Base-by-base conservation (phyloP, 2,329 filamentous ascomycete species). In the Fusarium sp. region DNA sequence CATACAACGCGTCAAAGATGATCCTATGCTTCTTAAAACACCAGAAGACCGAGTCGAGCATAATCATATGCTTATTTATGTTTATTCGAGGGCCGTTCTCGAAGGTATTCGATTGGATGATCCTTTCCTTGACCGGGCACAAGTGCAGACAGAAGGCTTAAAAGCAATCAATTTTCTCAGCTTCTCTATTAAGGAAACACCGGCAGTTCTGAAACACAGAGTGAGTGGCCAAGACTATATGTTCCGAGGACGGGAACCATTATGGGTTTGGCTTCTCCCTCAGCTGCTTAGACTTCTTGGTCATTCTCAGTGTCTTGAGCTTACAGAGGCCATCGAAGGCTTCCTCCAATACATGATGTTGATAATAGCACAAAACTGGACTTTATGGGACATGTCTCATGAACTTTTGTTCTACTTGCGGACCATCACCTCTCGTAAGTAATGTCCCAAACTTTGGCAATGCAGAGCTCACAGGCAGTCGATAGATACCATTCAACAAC, bases 41-140 rank as follows among this genome's bases (percentile, higher is more conserved):
- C 74, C 83, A 3, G 87, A 90, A 65, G 88, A 91, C 42, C 89
- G 91, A 68, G 80, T 91, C 42, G 86, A 90, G 49, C 90, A 96
- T 76, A 95, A 96, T 71, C 91, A 94, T 72, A 91, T 94, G 79
- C 86, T 97, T 48, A 90, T 97, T 51, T 94, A 92, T 74, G 91
- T 97, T 65, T 91, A 96, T 71, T 85, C 91, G 48, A 90, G 92
- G 74, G 91, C 93, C 58, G 91, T 93, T 21, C 82, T 97, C 14
- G 91, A 94, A 69, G 85, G 84, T 42, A 83, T 92, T 45, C 84
- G 85, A 67, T 84, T 87, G 74, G 87, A 93, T 71, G 88, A 94
- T 70, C 89, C 88, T 4, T 91, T 94, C 75, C 83, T 88, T 59
- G 81, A 88, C 66, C 80, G 78, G 50, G 82, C 83, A 33, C 80